A percentile compares a stretch with the other conserved stretches of the same genome.
Evolutionary conservation across 306 rosid genomes (phyloP).

Genomic region (Quercus wislizeni): DNA sequence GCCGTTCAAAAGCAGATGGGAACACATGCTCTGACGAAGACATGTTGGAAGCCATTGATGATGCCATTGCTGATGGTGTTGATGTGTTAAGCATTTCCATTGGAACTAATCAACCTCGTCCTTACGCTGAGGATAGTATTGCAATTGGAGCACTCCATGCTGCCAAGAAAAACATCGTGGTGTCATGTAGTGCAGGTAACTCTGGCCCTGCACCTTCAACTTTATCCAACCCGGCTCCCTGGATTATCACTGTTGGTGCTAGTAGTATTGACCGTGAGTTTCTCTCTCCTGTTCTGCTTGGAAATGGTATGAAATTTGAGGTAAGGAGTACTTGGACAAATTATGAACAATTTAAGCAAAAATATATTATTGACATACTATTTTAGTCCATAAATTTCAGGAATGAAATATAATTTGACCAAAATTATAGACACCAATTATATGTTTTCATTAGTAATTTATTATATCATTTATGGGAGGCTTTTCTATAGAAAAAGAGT

Average conservation of each 20-base stretch:
- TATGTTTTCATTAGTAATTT: too few relatives aligned
- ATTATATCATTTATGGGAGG: background rate
- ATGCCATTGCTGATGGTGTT: conserved; percentile 84
- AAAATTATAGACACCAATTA: too few relatives aligned
- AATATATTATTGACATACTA: too few relatives aligned
- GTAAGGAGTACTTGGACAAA: conserved; percentile 26
- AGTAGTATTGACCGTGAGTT: conserved; percentile 76
- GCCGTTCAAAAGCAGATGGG: conserved; percentile 49
- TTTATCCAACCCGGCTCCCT: conserved; percentile 72
- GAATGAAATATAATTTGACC: too few relatives aligned
- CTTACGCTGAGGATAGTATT: conserved; percentile 56
- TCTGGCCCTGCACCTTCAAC: conserved; percentile 59
- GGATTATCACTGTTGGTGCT: conserved; percentile 89
- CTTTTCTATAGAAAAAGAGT: too few relatives aligned
- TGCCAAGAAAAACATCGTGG: conserved; percentile 62
- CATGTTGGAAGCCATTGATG: conserved; percentile 83
- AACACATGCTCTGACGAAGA: conserved; percentile 69
- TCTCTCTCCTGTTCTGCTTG: conserved; percentile 49
- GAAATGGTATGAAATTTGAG: conserved; percentile 49
- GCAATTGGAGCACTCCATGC: conserved; percentile 70
- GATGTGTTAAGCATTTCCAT: conserved; percentile 71
- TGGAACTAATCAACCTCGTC: conserved; percentile 35
- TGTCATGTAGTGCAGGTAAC: conserved; percentile 87
- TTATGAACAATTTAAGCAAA: background rate
- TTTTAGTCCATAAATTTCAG: too few relatives aligned